Percentiles rank a stretch among this genome's conserved stretches.
Evolutionary conservation across 768 basidiomycete species (phyloP).

Genomic region (Fomitopsis pulvina): DNA sequence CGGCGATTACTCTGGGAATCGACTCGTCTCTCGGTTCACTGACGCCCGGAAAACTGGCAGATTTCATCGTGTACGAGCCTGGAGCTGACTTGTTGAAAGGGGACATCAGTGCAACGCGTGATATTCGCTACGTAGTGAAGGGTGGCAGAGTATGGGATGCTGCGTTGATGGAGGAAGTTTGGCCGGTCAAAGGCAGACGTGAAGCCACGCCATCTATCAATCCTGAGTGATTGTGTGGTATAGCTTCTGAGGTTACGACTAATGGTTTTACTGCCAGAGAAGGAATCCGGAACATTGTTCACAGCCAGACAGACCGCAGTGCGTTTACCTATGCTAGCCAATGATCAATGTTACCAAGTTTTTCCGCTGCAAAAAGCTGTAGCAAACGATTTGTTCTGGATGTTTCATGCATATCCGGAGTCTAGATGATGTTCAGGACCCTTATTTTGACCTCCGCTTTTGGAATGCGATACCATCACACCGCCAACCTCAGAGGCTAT

Average conservation of each 20-base stretch:
- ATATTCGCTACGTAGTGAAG: slow-evolving; percentile 50
- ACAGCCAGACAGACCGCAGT: too few species aligned
- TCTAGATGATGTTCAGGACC: too few species aligned
- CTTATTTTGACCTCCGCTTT: too few species aligned
- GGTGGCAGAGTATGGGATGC: slow-evolving; percentile 73
- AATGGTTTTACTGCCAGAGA: too few species aligned
- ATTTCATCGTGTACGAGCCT: slow-evolving; percentile 60
- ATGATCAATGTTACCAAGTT: too few species aligned
- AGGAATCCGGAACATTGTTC: too few species aligned
- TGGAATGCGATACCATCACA: too few species aligned
- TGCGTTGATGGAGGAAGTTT: slow-evolving; percentile 58
- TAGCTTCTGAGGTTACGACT: not conserved
- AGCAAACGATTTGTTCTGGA: too few species aligned
- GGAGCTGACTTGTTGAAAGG: slow-evolving; percentile 51
- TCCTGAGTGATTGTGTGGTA: slow-evolving; percentile 24
- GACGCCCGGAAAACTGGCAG: slow-evolving; percentile 61
- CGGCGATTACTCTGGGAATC: slow-evolving; percentile 60
- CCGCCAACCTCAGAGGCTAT: too few species aligned
- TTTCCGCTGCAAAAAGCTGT: too few species aligned
- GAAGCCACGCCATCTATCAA: slow-evolving; percentile 56
- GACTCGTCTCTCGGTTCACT: slow-evolving; percentile 56
- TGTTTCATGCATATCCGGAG: too few species aligned
- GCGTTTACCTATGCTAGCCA: too few species aligned
- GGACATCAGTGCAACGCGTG: slow-evolving; percentile 41
- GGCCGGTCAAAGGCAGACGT: slow-evolving; percentile 58